Conservation (phyloP, 176 grass and related monocot genomes). For the Tillandsia fasciculata region DNA sequence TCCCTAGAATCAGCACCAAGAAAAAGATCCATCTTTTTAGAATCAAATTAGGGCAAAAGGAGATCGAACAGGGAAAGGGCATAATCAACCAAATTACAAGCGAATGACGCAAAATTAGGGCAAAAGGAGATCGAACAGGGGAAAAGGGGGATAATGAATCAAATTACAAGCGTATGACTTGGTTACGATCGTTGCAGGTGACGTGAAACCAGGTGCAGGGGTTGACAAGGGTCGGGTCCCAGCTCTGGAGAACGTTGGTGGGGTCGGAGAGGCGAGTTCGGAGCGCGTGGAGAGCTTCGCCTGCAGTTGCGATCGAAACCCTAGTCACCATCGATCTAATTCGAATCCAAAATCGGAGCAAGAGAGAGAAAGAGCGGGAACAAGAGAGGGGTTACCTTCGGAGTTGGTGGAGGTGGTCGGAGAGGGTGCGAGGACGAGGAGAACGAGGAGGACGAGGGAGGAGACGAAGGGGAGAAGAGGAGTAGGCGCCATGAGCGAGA, state of each 20-base stretch:
- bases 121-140: neutral
- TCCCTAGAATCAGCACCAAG: conserved; percentile 43
- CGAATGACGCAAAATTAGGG: conserved; percentile 32
- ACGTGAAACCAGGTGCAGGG: conserved; percentile 99
- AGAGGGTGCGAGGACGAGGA: conserved; percentile 21
- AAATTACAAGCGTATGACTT: conserved; percentile 71
- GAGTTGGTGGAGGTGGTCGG: conserved; percentile 33
- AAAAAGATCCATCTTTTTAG: neutral
- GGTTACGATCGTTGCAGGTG: conserved; percentile 70
- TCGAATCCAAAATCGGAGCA: conserved; percentile 1
- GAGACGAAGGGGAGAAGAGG: neutral
- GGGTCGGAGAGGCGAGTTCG: conserved; percentile 64
- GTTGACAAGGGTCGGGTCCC: conserved; percentile 90
- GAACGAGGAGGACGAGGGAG: conserved; percentile 14
- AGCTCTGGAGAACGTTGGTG: conserved; percentile 91
- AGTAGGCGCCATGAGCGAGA: conserved; percentile 30
- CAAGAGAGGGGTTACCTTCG: conserved; percentile 22
- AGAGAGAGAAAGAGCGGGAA: neutral
- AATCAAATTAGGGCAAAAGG: neutral
- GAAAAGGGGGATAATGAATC: too few species aligned
- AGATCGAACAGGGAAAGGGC: neutral
- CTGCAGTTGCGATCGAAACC: conserved; percentile 15
- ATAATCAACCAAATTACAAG: conserved; percentile 35
- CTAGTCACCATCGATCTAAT: neutral
- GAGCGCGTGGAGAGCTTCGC: conserved; percentile 73